Conservation (phyloP, 2,329 filamentous ascomycete genomes). For the Colletotrichum destructivum region DNA sequence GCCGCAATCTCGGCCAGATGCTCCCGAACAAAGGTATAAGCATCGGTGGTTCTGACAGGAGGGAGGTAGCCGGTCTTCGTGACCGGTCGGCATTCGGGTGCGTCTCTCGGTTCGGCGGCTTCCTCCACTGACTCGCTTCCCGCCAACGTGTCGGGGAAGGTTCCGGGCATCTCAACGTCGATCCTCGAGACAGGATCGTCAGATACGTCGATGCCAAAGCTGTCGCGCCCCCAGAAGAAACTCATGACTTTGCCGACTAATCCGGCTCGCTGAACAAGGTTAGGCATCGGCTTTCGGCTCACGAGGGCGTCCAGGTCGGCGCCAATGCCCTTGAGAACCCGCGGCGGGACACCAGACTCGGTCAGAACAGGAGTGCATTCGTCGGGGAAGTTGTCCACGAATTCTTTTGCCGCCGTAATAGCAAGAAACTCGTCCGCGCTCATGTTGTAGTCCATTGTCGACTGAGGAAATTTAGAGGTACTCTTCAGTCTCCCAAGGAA, state of each 20-base stretch:
- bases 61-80: slow-evolving; percentile 1
- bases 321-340: slow-evolving; percentile 29
- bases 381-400: slow-evolving; percentile 30
- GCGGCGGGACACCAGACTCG: slow-evolving; percentile 23
- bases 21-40: slow-evolving; percentile 29
- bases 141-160: slow-evolving; percentile 26
- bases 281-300: slow-evolving; percentile 28
- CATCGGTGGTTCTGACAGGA: slow-evolving; percentile 28
- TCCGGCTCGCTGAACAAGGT: slow-evolving; percentile 34
- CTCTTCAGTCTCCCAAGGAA: slow-evolving; percentile 30
- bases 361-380: slow-evolving; percentile 20
- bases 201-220: slow-evolving; percentile 25
- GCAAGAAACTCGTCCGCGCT: slow-evolving; percentile 26
- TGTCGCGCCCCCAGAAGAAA: slow-evolving; percentile 33
- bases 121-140: slow-evolving; percentile 7
- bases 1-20: slow-evolving; percentile 34
- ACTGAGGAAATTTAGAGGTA: slow-evolving; percentile 19
- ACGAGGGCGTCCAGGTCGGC: slow-evolving; percentile 34
- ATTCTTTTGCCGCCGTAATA: slow-evolving; percentile 10
- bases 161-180: slow-evolving; percentile 32
- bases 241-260: slow-evolving; percentile 39
- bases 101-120: not conserved
- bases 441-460: slow-evolving; percentile 30
- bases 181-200: not conserved
- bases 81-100: not conserved